Evolutionary conservation across 768 basidiomycete genomes (phyloP), one percentile per base, ranked within the genome.

Genomic region (Daedaleopsis nitida): DNA sequence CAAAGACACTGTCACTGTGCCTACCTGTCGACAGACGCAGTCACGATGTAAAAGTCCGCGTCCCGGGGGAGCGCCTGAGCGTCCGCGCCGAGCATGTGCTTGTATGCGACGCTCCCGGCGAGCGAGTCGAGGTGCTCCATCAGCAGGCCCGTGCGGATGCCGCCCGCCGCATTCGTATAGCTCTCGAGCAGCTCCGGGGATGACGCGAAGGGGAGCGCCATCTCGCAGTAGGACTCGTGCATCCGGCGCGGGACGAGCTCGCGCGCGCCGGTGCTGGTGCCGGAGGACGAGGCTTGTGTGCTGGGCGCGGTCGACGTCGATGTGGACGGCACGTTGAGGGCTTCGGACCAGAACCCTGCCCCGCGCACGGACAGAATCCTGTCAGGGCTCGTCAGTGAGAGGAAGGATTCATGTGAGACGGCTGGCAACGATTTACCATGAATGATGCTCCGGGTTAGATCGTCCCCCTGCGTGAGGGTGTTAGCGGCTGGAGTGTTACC

Each of bases 71-170:
- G 72, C 1, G 79, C 81, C 63, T 81, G 73, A n/a, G 85, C 82
- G 12, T 73, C 74, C 0, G 87, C 88, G 1, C 87, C 88, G 7
- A 91, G 80, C 81, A 91, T 80, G 73, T 93, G 91, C 70, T 91
- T 89, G 73, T 93, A 94, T 4, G 91, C 81, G 59, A 93, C 90
- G 4, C 88, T 89, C 34, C 91, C 92, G 5, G 92, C 91, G n/a
- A 93, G 76, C 3, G 89, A 90, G 70, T 94, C 92, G 37, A 93
- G 78, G 69, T 92, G 87, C 74, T 90, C 87, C 85, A 91, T 86
- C 24, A 91, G 75, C 76, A 85, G 87, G 63, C 89, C 88, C 1
- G 80, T 88, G 44, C 88, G 81, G 62, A 91, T 85, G 16, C 87
- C 86, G 17, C 89, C 89, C 24, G 80, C 78, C 0, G 87, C 87